phyloP scores from a whole-genome alignment of 768 basidiomycete species.

The Suillus ampliporus region DNA sequence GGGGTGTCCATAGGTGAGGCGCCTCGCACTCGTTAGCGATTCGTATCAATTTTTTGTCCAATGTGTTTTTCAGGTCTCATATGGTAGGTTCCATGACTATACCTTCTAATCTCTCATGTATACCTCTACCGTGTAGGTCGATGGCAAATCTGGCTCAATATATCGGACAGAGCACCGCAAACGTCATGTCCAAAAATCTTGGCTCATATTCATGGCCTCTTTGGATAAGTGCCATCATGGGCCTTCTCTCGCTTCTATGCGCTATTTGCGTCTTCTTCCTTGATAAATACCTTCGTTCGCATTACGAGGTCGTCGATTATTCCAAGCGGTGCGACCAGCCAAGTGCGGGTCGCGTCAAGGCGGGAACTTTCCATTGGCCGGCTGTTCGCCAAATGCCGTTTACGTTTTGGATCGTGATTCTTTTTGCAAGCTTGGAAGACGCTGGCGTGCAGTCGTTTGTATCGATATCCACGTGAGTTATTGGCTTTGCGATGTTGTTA shows the following conservation, averaged over 20 bases:
- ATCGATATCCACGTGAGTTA: constrained; percentile 47
- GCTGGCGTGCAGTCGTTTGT: constrained; percentile 50
- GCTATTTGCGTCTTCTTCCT: constrained; percentile 43
- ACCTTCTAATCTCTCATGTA: neutral
- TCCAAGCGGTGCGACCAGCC: constrained; percentile 33
- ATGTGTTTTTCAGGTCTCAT: constrained; percentile 33
- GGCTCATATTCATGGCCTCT: constrained; percentile 48
- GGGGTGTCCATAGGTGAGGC: constrained; percentile 41
- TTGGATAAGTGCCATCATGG: constrained; percentile 47
- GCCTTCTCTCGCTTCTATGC: constrained; percentile 44
- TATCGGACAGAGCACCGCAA: constrained; percentile 47
- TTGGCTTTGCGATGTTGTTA: neutral
- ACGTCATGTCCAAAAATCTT: constrained; percentile 44
- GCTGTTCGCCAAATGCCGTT: constrained; percentile 41
- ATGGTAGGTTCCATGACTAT: constrained; percentile 29
- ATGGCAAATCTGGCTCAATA: constrained; percentile 48
- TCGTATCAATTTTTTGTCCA: neutral
- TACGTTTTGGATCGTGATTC: constrained; percentile 48
- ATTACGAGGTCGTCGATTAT: constrained; percentile 44
- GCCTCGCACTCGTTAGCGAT: neutral
- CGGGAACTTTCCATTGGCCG: constrained; percentile 37
- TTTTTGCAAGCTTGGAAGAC: constrained; percentile 47
- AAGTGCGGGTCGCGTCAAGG: constrained; percentile 30
- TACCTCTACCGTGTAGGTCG: constrained; percentile 27
- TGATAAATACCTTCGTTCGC: constrained; percentile 41